Percentiles rank a stretch among this genome's conserved stretches.
Evolutionary conservation across 257 asterid genomes (phyloP).

Genomic region (Penstemon eatonii): DNA sequence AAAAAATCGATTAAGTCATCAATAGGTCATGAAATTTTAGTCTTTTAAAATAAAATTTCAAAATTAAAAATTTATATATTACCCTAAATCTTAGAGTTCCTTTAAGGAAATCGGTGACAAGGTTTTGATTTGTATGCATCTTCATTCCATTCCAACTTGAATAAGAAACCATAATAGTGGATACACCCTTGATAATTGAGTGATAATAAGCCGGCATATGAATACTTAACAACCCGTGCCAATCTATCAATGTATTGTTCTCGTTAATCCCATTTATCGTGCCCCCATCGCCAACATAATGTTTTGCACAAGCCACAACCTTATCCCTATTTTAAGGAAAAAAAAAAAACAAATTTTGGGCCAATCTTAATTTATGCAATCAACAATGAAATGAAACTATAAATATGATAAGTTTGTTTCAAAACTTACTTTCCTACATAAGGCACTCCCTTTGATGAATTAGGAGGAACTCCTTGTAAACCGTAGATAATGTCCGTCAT

Average conservation of each 20-base stretch:
- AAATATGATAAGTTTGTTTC: too few relatives aligned
- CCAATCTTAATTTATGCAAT: too few relatives aligned
- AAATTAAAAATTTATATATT: background rate
- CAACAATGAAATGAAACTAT: too few relatives aligned
- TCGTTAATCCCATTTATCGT: constrained; percentile 13
- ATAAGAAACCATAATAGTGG: constrained; percentile 17
- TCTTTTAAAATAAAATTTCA: too few relatives aligned
- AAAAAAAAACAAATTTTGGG: too few relatives aligned
- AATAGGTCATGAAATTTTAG: too few relatives aligned
- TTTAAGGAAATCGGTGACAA: constrained; percentile 10
- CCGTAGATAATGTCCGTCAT: constrained; percentile 14
- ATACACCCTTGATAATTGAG: constrained; percentile 3
- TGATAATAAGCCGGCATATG: constrained; percentile 19
- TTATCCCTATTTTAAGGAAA: too few relatives aligned
- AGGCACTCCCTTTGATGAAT: constrained; percentile 17
- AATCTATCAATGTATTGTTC: constrained; percentile 12
- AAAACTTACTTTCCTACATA: constrained; percentile 21
- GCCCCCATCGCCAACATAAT: constrained; percentile 17
- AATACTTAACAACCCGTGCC: constrained; percentile 1
- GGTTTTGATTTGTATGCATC: background rate
- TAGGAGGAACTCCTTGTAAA: constrained; percentile 26
- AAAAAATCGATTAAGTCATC: background rate
- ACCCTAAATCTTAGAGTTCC: constrained; percentile 12
- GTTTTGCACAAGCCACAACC: constrained; percentile 21
- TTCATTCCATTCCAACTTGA: constrained; percentile 22